phyloP scores from a whole-genome alignment of 305 asterid genomes.

The Fraxinus nigra region DNA sequence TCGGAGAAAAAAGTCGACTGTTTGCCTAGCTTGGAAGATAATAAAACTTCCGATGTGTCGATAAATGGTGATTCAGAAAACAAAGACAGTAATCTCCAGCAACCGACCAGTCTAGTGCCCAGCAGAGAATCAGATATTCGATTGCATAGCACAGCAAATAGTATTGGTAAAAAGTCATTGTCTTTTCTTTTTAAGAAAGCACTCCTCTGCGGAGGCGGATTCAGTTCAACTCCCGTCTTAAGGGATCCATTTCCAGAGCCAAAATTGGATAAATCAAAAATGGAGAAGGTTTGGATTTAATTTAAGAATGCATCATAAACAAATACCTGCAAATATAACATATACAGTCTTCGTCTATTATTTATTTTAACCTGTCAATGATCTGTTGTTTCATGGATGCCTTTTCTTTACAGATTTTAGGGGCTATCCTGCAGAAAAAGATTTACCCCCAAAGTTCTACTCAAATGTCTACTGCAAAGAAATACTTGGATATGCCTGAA shows the following conservation, averaged over 20 bases:
- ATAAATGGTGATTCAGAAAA: slow-evolving; percentile 13
- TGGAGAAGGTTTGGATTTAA: slow-evolving; percentile 55
- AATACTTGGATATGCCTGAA: slow-evolving; percentile 44
- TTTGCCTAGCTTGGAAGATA: slow-evolving; percentile 23
- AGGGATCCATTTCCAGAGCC: slow-evolving; percentile 48
- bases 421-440: slow-evolving; percentile 64
- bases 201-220: slow-evolving; percentile 44
- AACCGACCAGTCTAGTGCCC: slow-evolving; percentile 21
- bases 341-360: background rate
- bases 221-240: slow-evolving; percentile 27
- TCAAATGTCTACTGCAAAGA: slow-evolving; percentile 36
- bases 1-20: slow-evolving; percentile 31
- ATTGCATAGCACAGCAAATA: slow-evolving; percentile 28
- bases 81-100: slow-evolving; percentile 25
- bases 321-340: background rate
- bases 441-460: slow-evolving; percentile 56
- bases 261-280: slow-evolving; percentile 46
- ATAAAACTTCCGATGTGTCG: slow-evolving; percentile 8
- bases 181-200: slow-evolving; percentile 58
- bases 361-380: background rate
- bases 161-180: slow-evolving; percentile 48
- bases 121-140: slow-evolving; percentile 29
- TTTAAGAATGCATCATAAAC: background rate
- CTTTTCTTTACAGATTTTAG: slow-evolving; percentile 45
- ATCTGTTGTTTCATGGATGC: background rate